Conservation (phyloP, 352 stramenopile genomes). For the Pythium angustatum region DNA sequence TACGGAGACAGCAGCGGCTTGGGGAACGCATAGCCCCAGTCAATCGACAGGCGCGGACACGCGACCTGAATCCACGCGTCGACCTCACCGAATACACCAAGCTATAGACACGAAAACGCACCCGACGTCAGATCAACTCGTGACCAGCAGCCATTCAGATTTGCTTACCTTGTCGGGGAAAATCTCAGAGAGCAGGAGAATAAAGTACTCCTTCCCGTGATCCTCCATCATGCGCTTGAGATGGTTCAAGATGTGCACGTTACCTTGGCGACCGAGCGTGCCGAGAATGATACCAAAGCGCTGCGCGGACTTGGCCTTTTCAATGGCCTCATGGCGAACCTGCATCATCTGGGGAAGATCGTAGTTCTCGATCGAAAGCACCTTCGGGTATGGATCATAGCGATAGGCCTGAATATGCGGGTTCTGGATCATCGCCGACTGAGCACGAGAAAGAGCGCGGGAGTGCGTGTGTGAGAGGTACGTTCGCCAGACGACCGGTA, state of each 20-base stretch:
- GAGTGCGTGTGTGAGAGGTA: background rate
- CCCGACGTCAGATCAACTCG: background rate
- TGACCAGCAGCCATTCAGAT: no score
- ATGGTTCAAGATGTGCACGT: conserved; percentile 95
- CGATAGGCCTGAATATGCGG: conserved; percentile 93
- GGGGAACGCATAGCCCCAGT: conserved; percentile 98
- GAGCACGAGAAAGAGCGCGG: background rate
- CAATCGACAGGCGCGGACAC: conserved; percentile 97
- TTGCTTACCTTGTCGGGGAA: conserved; percentile 86
- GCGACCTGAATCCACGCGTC: conserved; percentile 99
- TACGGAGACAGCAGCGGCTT: conserved; percentile 97
- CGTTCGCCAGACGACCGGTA: no score
- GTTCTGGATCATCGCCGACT: conserved; percentile 99
- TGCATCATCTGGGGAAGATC: conserved; percentile 95
- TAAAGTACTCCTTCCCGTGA: conserved; percentile 91
- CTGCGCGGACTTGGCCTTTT: conserved; percentile 73
- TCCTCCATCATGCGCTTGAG: conserved; percentile 87
- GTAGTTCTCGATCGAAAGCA: conserved; percentile 97
- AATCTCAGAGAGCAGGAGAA: conserved; percentile 97
- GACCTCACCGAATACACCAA: conserved; percentile 85
- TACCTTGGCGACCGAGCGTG: conserved; percentile 98
- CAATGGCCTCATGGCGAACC: conserved; percentile 85
- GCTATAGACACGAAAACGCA: conserved; percentile 38
- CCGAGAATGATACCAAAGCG: conserved; percentile 97
- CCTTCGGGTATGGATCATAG: conserved; percentile 99